Conservation (phyloP, 2,329 filamentous ascomycete species). For the Cytospora piceicola region DNA sequence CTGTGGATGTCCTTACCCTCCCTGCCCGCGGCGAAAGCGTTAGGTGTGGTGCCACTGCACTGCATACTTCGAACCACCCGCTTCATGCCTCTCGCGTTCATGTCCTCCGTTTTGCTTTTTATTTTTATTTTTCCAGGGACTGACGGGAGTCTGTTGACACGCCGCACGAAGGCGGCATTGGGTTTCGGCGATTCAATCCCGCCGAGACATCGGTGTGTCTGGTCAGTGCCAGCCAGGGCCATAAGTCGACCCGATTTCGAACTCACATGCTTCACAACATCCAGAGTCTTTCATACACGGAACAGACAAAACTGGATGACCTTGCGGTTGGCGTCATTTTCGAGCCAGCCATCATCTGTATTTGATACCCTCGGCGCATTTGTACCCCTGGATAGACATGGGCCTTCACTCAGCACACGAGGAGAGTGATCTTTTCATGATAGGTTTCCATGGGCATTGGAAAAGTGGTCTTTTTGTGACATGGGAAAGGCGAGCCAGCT, state of each 20-base stretch:
- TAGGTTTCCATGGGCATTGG: background rate
- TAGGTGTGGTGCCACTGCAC: background rate
- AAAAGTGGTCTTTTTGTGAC: background rate
- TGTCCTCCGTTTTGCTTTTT: too few species aligned
- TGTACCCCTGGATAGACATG: background rate
- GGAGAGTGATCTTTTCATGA: background rate
- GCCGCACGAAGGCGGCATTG: background rate
- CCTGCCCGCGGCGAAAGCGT: background rate
- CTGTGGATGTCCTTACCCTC: background rate
- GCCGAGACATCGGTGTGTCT: background rate
- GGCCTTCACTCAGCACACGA: background rate
- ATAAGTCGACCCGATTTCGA: background rate
- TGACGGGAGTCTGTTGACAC: background rate
- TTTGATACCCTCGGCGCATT: background rate
- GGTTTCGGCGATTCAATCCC: background rate
- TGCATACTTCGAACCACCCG: background rate
- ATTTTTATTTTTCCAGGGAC: too few species aligned
- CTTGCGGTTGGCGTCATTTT: background rate
- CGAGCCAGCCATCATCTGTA: conserved; percentile 3
- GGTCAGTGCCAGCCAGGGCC: background rate
- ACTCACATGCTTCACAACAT: background rate
- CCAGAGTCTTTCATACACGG: background rate
- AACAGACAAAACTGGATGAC: background rate
- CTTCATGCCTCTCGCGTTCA: background rate
- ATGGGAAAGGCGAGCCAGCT: background rate